Evolutionary conservation across 1,284 basidiomycete species (phyloP).

Genomic region (Cystobasidium slooffiae): DNA sequence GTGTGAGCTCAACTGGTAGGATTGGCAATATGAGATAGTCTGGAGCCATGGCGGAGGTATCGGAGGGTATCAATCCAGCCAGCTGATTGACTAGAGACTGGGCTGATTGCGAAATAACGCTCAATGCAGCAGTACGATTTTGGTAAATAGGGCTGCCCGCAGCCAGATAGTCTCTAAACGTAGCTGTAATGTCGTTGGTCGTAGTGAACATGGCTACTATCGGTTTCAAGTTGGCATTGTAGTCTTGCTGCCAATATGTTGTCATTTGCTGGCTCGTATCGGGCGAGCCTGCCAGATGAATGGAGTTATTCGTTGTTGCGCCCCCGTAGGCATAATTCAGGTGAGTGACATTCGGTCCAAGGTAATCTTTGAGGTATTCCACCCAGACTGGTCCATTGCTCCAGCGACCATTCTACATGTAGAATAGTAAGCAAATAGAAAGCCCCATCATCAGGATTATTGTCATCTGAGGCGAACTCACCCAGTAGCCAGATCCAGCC

Average conservation of each 20-base stretch:
- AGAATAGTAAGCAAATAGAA: neutral
- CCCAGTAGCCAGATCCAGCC: slow-evolving; percentile 27
- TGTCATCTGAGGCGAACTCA: neutral
- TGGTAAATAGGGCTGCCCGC: slow-evolving; percentile 13
- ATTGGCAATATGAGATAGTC: slow-evolving; percentile 37
- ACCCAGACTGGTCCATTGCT: slow-evolving; percentile 43
- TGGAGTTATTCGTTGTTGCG: slow-evolving; percentile 35
- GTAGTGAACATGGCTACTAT: slow-evolving; percentile 35
- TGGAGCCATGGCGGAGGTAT: slow-evolving; percentile 12
- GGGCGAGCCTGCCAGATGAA: slow-evolving; percentile 10
- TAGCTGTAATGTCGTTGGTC: slow-evolving; percentile 35
- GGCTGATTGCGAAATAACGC: slow-evolving; percentile 21
- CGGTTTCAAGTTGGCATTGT: neutral
- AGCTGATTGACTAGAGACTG: slow-evolving; percentile 17
- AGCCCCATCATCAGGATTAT: neutral
- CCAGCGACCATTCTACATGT: slow-evolving; percentile 19
- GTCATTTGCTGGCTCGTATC: slow-evolving; percentile 32
- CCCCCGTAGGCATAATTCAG: slow-evolving; percentile 38
- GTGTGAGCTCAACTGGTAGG: slow-evolving; percentile 32
- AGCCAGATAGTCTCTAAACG: slow-evolving; percentile 20
- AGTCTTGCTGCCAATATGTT: slow-evolving; percentile 6
- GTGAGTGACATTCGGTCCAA: slow-evolving; percentile 21
- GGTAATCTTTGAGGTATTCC: slow-evolving; percentile 26
- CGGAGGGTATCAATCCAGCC: slow-evolving; percentile 7
- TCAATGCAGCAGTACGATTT: neutral